Evolutionary conservation across 345 rosid genomes (phyloP), one percentile per base, ranked within the genome.

Genomic region (Eutrema japonicum): DNA sequence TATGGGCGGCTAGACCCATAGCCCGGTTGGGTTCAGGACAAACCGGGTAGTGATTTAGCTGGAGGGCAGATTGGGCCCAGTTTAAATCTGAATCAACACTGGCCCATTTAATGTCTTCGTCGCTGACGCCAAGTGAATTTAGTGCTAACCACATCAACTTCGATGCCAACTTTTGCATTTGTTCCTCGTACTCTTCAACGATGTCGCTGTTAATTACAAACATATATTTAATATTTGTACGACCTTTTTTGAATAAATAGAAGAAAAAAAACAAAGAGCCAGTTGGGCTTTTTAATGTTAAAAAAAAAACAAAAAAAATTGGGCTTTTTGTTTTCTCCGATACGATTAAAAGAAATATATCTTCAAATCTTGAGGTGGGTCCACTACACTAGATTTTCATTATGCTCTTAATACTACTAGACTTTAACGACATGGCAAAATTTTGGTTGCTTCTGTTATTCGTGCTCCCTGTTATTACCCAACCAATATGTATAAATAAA

Each of bases 1-100:
- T 93, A 79, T 93, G 98, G 1, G 97, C 88, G n/a, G 96, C 96
- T 66, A 93, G 78, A 47, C 98, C 98, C 92, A 87, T 79, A 42
- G 85, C 90, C 33, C 74, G 78, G 46, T 76, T 71, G 0, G 97
- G 98, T 42, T 91, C 76, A 1, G 96, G 98, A 71, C 97, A 93
- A 13, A 74, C 66, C 9, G 98, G 98, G 76, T 90, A 93, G 8
- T 87, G 88, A 81, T 93, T 93, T 38, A 93, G 88, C 70, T 93
- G 98, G 16, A 90, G 67, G 46, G 82, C 82, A 42, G 78, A 47
- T 68, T 68, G 77, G 74, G 81, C 81, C 77, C 78, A 66, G 49
- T 55, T 57, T 45, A 6, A 10, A 68, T 73, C 67, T 41, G 74
- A 38, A 53, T 14, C 56, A 27, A 51, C 74, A 29, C 49, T 71